Base-by-base conservation (phyloP, 768 basidiomycete genomes). In the Boletus pseudopeckii region DNA sequence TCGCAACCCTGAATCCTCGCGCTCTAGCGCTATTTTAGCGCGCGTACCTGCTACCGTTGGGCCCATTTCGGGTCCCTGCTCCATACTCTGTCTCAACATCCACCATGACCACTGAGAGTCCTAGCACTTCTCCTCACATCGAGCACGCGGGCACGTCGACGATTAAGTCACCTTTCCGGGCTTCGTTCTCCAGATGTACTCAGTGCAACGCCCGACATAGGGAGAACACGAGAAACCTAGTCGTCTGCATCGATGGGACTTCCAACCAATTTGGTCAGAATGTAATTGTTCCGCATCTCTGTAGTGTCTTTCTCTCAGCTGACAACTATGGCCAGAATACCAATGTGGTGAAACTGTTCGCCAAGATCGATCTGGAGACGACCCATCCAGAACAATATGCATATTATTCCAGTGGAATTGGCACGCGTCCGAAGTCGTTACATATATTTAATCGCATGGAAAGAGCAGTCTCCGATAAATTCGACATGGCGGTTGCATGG, bases 401-500 rank as follows among this genome's bases (percentile, higher is more conserved):
- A 2, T 75, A 71, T 50, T 75, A 75, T 48, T 66, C 68, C 39
- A 74, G 72, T 38, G 74, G 74, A 1, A 72, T 75, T 39, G 74
- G 74, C 14, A 75, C 74, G 0, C 61, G 67, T 34, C 68, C 65
- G 0, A 65, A 62, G 39, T 64, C 69, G 4, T 45, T 59, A 13
- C 66, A 70, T 45, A 52, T 68, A 2, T 1, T 74, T 11, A 20
- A 42, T 26, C 64, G 58, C 15, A 39, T 63, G 11, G 58, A 52
- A 39, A 53, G 56, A 47, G 57, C 45, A 3, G 26, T 65, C 18
- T 50, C 56, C 11, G 61, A 72, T 41, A 64, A 52, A 15, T 56
- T 75, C 15, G 74, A 75, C 53, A 52, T 74, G 57, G 74, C 71
- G 0, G 61, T 77, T 52, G 76, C 73, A 40, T 69, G 67, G 76